phyloP scores from a whole-genome alignment of 805 yeast species.

The Metschnikowia kunwiensis region DNA sequence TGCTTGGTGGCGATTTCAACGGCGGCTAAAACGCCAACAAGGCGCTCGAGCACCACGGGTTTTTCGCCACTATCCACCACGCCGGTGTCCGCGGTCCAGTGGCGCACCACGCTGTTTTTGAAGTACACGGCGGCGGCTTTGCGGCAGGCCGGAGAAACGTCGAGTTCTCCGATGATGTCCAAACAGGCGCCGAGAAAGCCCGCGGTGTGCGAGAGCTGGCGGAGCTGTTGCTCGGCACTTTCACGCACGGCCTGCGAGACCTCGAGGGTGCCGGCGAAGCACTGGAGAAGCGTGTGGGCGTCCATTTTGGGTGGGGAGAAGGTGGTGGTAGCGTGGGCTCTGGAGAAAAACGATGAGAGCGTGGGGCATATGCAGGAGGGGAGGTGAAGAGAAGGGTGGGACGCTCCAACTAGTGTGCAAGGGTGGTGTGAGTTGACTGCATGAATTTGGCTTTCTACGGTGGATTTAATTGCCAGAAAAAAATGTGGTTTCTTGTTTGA shows the following conservation, averaged over 20 bases:
- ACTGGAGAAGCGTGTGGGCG: constrained; percentile 59
- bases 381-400: no score
- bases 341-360: no score
- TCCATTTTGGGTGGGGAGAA: constrained; percentile 56
- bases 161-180: constrained; percentile 59
- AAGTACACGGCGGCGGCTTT: constrained; percentile 78
- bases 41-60: constrained; percentile 64
- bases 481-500: no score
- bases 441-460: no score
- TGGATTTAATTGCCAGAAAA: no score
- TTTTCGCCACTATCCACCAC: constrained; percentile 67
- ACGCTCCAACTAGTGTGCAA: no score
- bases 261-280: constrained; percentile 76
- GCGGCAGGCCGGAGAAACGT: constrained; percentile 42
- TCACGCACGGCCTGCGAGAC: constrained; percentile 59
- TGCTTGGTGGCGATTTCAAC: constrained; percentile 34
- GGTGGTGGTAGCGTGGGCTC: no score
- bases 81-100: constrained; percentile 48
- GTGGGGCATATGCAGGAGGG: no score
- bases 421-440: no score
- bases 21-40: constrained; percentile 58
- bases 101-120: constrained; percentile 65
- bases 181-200: constrained; percentile 84
- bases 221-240: constrained; percentile 68
- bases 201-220: constrained; percentile 51